Conservation (phyloP, 805 yeast genomes). For the Metschnikowia orientalis region DNA sequence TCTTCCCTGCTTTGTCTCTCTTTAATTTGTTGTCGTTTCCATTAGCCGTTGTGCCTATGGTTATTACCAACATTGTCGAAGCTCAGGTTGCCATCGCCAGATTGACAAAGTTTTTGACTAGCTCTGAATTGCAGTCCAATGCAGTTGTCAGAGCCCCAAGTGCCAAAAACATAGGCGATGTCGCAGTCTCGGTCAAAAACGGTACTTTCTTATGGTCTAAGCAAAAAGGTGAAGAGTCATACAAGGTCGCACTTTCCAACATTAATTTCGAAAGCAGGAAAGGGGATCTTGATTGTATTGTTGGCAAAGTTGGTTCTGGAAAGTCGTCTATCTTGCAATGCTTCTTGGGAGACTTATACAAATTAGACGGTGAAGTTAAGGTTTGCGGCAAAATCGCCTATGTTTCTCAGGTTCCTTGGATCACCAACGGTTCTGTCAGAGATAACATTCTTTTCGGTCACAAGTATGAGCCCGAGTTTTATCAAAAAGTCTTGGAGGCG, state of each 20-base stretch:
- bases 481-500: conserved; percentile 74
- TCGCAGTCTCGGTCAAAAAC: conserved; percentile 54
- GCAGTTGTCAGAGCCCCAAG: conserved; percentile 55
- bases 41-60: conserved; percentile 86
- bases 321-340: conserved; percentile 80
- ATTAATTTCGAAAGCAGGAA: conserved; percentile 61
- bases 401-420: conserved; percentile 94
- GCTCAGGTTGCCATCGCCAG: conserved; percentile 80
- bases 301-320: conserved; percentile 89
- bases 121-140: conserved; percentile 79
- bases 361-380: conserved; percentile 65
- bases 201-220: conserved; percentile 80
- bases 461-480: conserved; percentile 74
- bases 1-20: conserved; percentile 83
- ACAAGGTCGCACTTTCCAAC: conserved; percentile 62
- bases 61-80: conserved; percentile 79
- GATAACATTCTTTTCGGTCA: conserved; percentile 92
- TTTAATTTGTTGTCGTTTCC: conserved; percentile 91
- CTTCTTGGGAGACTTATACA: conserved; percentile 76
- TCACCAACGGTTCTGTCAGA: conserved; percentile 87
- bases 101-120: conserved; percentile 64
- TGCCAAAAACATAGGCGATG: conserved; percentile 58
- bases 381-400: conserved; percentile 81
- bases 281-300: conserved; percentile 79
- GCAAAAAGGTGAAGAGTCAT: conserved; percentile 49